Evolutionary conservation across 257 asterid species (phyloP), one percentile per base, ranked within the genome.

Genomic region (Dorcoceras hygrometricum): DNA sequence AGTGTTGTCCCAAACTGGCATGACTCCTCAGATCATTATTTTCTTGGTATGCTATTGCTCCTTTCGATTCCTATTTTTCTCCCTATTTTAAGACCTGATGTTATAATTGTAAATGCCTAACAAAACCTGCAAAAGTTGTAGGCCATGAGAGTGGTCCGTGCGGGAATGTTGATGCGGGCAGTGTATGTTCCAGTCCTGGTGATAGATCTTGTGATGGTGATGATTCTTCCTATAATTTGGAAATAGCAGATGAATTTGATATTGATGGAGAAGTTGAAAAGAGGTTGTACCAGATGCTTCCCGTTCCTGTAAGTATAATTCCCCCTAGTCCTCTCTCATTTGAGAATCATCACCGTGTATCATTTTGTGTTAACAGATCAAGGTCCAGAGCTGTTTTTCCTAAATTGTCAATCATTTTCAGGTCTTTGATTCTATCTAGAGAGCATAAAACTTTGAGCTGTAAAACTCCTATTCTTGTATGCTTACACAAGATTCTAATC

Each of bases 261-360:
- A 66, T 88, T 75, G 97, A 89, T 74, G 99, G 96, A 70, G 96
- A 90, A 84, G 96, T 94, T 61, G 86, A 80, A 80, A 90, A 83
- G 88, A 89, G 96, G 84, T 69, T 94, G 71, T 75, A 84, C 76
- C 89, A 90, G 75, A 83, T 88, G 89, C 62, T 79, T 77, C 80
- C 96, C 61, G 82, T 84, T 68, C 95, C 94, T 69, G 97, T 87
- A 81, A 87, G 98, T 80, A 55, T 61, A 31, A 34, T 43, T 72
- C 71, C 57, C 27, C 69, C 29, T 3, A 19, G 36, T 65, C 43
- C 24, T 62, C 56, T 67, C n/a, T 69, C 59, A 46, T 25, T 29
- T 19, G 3, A 46, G 51, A 63, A 61, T 63, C 71, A 59, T 23
- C 68, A 57, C 46, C 26, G 32, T 36, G 43, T 31, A 50, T 36